phyloP scores from a whole-genome alignment of 441 rosid species.

The Eutrema salsugineum region DNA sequence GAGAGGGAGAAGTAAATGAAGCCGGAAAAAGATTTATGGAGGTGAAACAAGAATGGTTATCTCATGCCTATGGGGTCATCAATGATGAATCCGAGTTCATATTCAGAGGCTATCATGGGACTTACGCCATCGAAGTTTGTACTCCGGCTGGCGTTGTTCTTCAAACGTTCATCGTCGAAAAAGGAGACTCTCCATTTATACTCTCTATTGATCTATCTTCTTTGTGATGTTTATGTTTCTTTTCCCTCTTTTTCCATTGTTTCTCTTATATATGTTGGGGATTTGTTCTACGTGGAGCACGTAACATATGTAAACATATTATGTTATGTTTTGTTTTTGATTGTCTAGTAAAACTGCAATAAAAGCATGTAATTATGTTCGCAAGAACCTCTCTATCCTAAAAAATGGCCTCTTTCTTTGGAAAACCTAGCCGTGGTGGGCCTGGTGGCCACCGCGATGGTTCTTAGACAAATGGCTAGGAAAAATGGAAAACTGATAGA shows the following conservation, averaged over 20 bases:
- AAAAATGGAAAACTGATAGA: too few species aligned
- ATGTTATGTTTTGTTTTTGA: neutral
- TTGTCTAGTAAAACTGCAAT: neutral
- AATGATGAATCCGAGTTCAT: constrained; percentile 55
- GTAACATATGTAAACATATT: neutral
- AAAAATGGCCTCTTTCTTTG: too few species aligned
- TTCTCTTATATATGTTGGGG: neutral
- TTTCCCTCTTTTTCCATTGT: neutral
- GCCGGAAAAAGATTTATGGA: constrained; percentile 64
- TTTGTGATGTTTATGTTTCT: constrained; percentile 2
- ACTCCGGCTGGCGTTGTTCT: constrained; percentile 36
- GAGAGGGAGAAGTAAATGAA: constrained; percentile 79
- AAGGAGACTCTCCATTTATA: constrained; percentile 56
- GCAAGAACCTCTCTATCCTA: too few species aligned
- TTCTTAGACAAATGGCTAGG: too few species aligned
- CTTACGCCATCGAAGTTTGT: constrained; percentile 48
- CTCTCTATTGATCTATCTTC: constrained; percentile 44
- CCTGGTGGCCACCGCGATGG: too few species aligned
- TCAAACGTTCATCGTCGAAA: constrained; percentile 57
- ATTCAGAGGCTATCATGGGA: constrained; percentile 86
- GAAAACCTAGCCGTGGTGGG: too few species aligned
- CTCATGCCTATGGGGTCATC: constrained; percentile 47
- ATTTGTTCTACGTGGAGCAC: neutral
- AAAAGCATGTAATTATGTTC: too few species aligned
- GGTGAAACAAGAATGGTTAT: constrained; percentile 77